These are phyloP conservation scores for Geotrichum siamense DNA, from an alignment of 1,139 yeast species.

Conservation along the genomic window DNA sequence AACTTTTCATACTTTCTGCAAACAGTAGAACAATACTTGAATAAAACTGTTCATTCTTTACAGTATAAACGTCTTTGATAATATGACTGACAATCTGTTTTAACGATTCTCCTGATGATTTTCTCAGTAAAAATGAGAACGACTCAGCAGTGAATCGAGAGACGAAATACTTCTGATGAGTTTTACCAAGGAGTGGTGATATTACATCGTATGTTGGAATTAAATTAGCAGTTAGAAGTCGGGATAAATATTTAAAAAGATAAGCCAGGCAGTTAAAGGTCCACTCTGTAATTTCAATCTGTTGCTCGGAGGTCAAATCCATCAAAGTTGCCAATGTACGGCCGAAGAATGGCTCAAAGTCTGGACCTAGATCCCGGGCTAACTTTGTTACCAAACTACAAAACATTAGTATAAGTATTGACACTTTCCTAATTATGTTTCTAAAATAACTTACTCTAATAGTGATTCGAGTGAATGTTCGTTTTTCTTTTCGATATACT, in stretches of 20 bases:
- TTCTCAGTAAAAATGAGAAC: conserved; percentile 71
- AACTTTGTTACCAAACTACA: conserved; percentile 61
- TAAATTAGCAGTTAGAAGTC: conserved; percentile 53
- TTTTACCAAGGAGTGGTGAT: conserved; percentile 52
- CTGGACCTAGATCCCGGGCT: conserved; percentile 89
- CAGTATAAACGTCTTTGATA: conserved; percentile 41
- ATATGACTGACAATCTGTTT: conserved; percentile 44
- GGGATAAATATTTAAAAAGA: conserved; percentile 76
- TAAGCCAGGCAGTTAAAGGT: conserved; percentile 80
- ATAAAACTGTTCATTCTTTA: conserved; percentile 40
- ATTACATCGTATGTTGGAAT: conserved; percentile 60
- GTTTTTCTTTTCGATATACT: conserved; percentile 51
- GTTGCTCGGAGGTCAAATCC: conserved; percentile 45
- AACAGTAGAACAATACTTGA: conserved; percentile 56
- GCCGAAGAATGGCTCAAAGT: conserved; percentile 65
- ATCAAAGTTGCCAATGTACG: conserved; percentile 48
- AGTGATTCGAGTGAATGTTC: conserved; percentile 71
- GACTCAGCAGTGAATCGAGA: conserved; percentile 89
- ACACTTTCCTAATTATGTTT: not conserved
- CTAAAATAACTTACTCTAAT: conserved; percentile 43
- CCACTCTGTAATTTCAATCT: conserved; percentile 64
- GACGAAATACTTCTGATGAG: conserved; percentile 51
- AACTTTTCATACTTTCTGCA: conserved; percentile 68
- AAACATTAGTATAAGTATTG: not conserved
- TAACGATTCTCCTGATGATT: conserved; percentile 49